Evolutionary conservation across 1,284 basidiomycete species (phyloP), one percentile per base, ranked within the genome.

Genomic region (Ceratobasidium sp.): DNA sequence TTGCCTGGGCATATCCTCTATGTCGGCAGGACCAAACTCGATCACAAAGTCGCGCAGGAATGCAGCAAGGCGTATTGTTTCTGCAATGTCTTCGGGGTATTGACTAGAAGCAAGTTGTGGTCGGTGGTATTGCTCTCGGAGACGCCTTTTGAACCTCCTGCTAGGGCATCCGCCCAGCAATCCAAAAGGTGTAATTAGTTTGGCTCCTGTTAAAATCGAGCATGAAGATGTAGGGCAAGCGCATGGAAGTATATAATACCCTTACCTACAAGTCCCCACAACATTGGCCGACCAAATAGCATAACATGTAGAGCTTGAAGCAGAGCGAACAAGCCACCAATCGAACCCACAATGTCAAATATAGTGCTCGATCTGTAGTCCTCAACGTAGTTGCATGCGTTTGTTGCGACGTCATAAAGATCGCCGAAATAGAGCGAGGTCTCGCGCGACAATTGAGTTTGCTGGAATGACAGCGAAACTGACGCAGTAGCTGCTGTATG

Each of bases 1-100:
- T 41, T 41, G 36, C 11, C 36, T 41, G 11, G 36, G 36, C 11
- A 41, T 11, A 41, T 41, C 36, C 6, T 41, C 11, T 6, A 47
- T 71, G 57, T 0, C 56, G 36, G 2, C 63, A 65, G 63, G 63
- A 3, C 63, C 63, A 51, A 65, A 65, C 17, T 65, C 63, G 9
- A 65, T 41, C 5, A 65, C 63, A n/a, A 51, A 65, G 29, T 65
- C 63, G 15, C 47, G 45, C 9, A 65, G 27, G 63, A 78, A 79
- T 27, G 78, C 77, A 0, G 76, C 75, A 2, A 77, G 74, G 0
- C 79, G 79, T 11, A 65, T 65, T 77, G 78, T 64, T 79, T 78
- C 47, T 77, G 56, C 62, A 78, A 76, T 1, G 60, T 76, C 75
- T 72, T 76, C 44, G 1, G 31, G 24, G 60, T 57, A 24, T 48